Percentiles rank a stretch among this genome's conserved stretches.
Conservation (phyloP, 176 grass and related monocot species). For the Aegilops umbellulata region DNA sequence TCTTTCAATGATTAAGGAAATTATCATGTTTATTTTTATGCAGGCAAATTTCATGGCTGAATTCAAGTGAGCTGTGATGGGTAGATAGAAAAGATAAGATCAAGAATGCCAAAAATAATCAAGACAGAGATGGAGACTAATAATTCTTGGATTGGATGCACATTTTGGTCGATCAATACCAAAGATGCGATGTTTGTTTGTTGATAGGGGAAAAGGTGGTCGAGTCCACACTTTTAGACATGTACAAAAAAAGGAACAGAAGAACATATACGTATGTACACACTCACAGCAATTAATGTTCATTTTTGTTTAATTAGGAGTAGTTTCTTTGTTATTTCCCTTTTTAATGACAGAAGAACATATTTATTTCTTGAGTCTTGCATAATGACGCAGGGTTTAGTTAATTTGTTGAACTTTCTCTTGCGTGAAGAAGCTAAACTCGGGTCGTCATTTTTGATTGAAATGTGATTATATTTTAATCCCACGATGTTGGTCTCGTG, state of each 20-base stretch:
- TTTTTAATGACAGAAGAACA: too few relatives aligned
- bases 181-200: slow-evolving; percentile 46
- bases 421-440: slow-evolving; percentile 15
- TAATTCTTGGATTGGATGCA: slow-evolving; percentile 30
- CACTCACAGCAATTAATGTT: slow-evolving; percentile 34
- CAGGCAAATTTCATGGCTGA: slow-evolving; percentile 69
- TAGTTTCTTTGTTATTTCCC: too few relatives aligned
- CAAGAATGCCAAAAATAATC: not conserved
- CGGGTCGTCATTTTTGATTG: not conserved
- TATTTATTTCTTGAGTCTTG: too few relatives aligned
- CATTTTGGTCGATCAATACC: not conserved
- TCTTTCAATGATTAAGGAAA: too few relatives aligned
- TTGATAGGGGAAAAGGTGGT: too few relatives aligned
- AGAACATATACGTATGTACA: slow-evolving; percentile 18
- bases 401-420: not conserved
- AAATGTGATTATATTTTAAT: not conserved
- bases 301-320: not conserved
- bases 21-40: not conserved
- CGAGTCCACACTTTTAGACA: slow-evolving; percentile 15
- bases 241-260: slow-evolving; percentile 37
- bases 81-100: not conserved
- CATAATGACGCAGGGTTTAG: not conserved
- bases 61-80: slow-evolving; percentile 23
- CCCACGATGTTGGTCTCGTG: not conserved
- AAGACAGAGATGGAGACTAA: not conserved